Evolutionary conservation across 371 early-diverging fungal species (phyloP), one percentile per base, ranked within the genome.

Genomic region (Apophysomyces ossiformis): DNA sequence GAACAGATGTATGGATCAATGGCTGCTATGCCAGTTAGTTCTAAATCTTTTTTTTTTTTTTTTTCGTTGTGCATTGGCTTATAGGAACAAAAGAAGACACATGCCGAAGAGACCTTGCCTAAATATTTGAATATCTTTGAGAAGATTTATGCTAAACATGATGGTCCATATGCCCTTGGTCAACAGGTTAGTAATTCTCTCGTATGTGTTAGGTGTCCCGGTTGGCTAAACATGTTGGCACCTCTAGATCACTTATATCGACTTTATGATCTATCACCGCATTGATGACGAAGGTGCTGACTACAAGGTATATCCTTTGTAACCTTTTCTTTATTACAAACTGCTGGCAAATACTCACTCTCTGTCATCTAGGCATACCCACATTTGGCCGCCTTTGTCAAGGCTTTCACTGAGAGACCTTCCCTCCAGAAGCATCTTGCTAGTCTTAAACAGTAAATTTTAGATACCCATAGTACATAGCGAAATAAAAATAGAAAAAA

Each of bases 131-230:
- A 2, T 3, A 32, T 41, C 15, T 65, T 67, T 59, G 56, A 77
- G 21, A 16, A 50, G 26, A 16, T 59, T 8, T 66, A 67, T 16
- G 54, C 45, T 16, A 37, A 37, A n/a, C 21, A n/a, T 8, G 47
- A 54, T 9, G 76, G 76, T 0, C 74, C 77, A 43, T 77, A 67
- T 58, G 9, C 69, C 2, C 56, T 74, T 13, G 77, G 74, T 39
- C 60, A 72, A 13, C 60, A 69, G 60, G 61, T 69, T 43, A 57
- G 37, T 4, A 7, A 21, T 18, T n/a, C 26, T 35, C 37, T 5
- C 7, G 16, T 37, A 38, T 4, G 9, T 18, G 7, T 39, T 9
- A 37, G 16, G 5, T 0, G 9, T 11, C 39, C 16, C 21, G 21
- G 32, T 26, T 26, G 18, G 21, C 21, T 50, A 11, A 50, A 32